These are phyloP conservation scores for Chaetomiaceae sp. DNA, from an alignment of 2,329 filamentous ascomycete species.

Conservation along the genomic window DNA sequence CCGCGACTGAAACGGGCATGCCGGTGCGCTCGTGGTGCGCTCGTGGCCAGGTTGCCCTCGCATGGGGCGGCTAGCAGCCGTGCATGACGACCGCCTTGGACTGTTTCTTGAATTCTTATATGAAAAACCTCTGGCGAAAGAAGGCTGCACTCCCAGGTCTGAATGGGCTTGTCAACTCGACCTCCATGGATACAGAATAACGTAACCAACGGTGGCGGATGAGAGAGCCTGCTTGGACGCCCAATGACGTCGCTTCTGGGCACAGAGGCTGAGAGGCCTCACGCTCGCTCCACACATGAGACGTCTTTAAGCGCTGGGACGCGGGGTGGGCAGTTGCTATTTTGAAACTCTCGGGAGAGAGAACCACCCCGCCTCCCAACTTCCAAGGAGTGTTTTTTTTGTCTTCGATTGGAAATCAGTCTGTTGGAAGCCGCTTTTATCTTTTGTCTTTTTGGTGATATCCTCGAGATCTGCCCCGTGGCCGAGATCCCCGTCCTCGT, in stretches of 20 bases:
- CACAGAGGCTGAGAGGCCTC: constrained; percentile 23
- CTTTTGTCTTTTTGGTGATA: neutral
- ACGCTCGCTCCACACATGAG: constrained; percentile 26
- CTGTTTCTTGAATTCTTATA: too few species aligned
- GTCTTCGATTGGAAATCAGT: constrained; percentile 7
- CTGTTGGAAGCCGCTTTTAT: neutral
- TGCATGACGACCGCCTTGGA: too few species aligned
- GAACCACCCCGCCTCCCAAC: constrained; percentile 17
- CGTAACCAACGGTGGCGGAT: constrained; percentile 1
- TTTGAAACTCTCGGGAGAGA: constrained; percentile 13
- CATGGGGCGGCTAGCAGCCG: too few species aligned
- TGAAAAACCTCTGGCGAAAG: too few species aligned
- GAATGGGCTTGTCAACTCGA: too few species aligned
- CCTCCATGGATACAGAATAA: too few species aligned
- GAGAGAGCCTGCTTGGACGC: constrained; percentile 7
- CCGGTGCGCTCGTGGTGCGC: too few species aligned
- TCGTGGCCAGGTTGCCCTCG: too few species aligned
- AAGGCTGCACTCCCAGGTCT: too few species aligned
- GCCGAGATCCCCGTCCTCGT: neutral
- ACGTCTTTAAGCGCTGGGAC: constrained; percentile 28
- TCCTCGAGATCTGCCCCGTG: neutral
- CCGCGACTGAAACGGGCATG: too few species aligned
- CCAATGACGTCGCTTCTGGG: constrained; percentile 26
- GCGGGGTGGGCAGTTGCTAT: constrained; percentile 22
- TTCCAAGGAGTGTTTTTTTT: too few species aligned